Percentiles rank a stretch among this genome's conserved stretches.
phyloP scores from a whole-genome alignment of 805 yeast species.

The Suhomyces sp. region DNA sequence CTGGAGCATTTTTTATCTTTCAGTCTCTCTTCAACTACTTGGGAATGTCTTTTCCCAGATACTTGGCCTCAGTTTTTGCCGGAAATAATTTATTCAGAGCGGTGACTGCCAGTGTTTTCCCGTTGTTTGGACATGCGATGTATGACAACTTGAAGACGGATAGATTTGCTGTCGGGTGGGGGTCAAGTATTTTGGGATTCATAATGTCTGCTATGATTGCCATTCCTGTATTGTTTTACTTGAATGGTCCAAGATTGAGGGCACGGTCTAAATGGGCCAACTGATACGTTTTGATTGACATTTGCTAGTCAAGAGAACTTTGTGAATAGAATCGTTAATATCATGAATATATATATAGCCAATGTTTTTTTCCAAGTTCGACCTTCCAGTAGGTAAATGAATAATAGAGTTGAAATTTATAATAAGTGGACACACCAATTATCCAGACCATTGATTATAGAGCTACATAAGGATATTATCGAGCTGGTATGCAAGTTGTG shows the following conservation, averaged over 20 bases:
- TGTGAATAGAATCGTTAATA: too few species aligned
- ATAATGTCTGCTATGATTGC: conserved; percentile 41
- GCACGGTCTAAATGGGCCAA: conserved; percentile 40
- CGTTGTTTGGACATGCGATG: conserved; percentile 63
- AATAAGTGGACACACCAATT: too few species aligned
- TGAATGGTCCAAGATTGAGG: conserved; percentile 45
- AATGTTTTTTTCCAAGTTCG: too few species aligned
- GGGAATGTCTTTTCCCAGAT: conserved; percentile 47
- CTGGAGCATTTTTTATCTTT: conserved; percentile 37
- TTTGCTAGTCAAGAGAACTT: too few species aligned
- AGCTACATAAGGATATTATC: too few species aligned
- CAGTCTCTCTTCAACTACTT: conserved; percentile 53
- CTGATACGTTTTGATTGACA: too few species aligned
- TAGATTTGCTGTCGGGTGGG: conserved; percentile 61
- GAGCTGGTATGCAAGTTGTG: too few species aligned
- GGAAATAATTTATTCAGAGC: conserved; percentile 54
- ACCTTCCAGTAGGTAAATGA: too few species aligned
- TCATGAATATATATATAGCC: too few species aligned
- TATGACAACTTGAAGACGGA: conserved; percentile 48
- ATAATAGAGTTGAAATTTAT: too few species aligned
- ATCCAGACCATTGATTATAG: too few species aligned
- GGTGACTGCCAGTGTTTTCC: conserved; percentile 57
- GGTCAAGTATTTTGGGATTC: conserved; percentile 49
- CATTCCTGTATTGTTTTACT: conserved; percentile 48
- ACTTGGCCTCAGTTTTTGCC: conserved; percentile 59